These are phyloP conservation scores for Penicillium corylophilum DNA, from an alignment of 2,329 filamentous ascomycete genomes.

Conservation along the genomic window DNA sequence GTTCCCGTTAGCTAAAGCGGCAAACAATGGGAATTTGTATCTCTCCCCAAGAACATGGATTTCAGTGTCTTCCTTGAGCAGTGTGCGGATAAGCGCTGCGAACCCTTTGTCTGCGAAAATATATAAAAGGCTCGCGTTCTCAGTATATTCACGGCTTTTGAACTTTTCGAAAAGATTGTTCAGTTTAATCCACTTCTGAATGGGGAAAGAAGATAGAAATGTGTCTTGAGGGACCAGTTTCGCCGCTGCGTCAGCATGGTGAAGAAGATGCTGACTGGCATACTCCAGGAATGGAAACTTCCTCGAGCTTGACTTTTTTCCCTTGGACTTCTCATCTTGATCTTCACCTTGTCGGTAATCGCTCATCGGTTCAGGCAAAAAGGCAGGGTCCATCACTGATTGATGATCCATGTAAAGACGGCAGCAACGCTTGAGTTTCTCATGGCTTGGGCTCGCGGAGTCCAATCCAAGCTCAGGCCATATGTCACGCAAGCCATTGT, in stretches of 20 bases:
- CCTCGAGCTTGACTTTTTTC: not conserved
- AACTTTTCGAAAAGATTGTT: constrained; percentile 36
- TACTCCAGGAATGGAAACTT: constrained; percentile 42
- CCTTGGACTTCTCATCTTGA: not conserved
- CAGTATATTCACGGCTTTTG: constrained; percentile 27
- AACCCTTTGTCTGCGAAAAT: constrained; percentile 18
- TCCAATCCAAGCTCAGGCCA: constrained; percentile 30
- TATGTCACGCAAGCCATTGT: constrained; percentile 28
- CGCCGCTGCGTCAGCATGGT: constrained; percentile 28
- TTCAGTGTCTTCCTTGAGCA: not conserved
- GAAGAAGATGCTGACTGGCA: constrained; percentile 26
- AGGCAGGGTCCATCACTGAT: too few relatives aligned
- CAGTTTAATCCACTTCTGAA: constrained; percentile 30
- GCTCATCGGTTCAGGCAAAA: too few relatives aligned
- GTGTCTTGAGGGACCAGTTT: constrained; percentile 15
- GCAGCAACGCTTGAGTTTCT: constrained; percentile 42
- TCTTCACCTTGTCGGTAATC: too few relatives aligned
- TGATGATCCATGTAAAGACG: too few relatives aligned
- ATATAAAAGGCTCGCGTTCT: constrained; percentile 7
- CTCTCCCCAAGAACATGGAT: constrained; percentile 6
- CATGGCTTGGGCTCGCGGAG: constrained; percentile 39
- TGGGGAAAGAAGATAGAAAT: constrained; percentile 28
- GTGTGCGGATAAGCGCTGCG: constrained; percentile 9
- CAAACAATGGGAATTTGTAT: constrained; percentile 18
- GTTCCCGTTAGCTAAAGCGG: constrained; percentile 12